A percentile compares a stretch with the other conserved stretches of the same genome.
Evolutionary conservation across 176 grass and related monocot genomes (phyloP).

Genomic region (Rhynchospora tenuis): DNA sequence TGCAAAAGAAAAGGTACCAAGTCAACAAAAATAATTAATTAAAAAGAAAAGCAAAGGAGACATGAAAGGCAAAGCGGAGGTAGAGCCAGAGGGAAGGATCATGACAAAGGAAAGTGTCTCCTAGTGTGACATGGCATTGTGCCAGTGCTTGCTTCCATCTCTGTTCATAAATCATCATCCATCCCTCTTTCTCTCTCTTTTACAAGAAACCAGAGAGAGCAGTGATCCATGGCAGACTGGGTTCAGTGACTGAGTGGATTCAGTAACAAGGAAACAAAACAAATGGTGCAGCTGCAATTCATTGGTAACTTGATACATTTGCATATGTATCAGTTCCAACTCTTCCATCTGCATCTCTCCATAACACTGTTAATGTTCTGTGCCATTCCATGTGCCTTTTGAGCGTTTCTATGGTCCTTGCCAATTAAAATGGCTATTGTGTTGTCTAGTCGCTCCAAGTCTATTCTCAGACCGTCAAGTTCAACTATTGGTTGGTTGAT

Average conservation of each 20-base stretch:
- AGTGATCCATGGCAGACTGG: not conserved
- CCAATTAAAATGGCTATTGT: conserved; percentile 1
- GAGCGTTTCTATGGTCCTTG: conserved; percentile 14
- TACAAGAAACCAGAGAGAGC: conserved; percentile 3
- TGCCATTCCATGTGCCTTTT: conserved; percentile 3
- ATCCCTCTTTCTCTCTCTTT: not conserved
- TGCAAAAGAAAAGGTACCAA: not conserved
- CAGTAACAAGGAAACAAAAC: conserved; percentile 6
- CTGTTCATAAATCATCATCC: conserved; percentile 19
- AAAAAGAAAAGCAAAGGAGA: not conserved
- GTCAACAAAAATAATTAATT: not conserved
- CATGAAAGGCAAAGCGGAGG: conserved; percentile 1
- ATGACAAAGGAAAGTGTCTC: conserved; percentile 24
- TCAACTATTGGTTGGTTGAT: not conserved
- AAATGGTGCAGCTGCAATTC: not conserved
- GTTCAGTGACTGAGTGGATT: not conserved
- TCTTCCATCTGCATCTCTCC: not conserved
- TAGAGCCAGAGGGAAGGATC: not conserved
- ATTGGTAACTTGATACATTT: conserved; percentile 4
- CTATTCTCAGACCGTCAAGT: not conserved
- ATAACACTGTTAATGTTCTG: conserved; percentile 10
- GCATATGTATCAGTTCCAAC: conserved; percentile 2
- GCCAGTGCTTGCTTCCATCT: conserved; percentile 1
- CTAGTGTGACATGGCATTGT: not conserved
- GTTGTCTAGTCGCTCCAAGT: not conserved